A percentile compares a stretch with the other conserved stretches of the same genome.
phyloP scores from a whole-genome alignment of 352 stramenopile species.

The Phytophthora tentaculata region DNA sequence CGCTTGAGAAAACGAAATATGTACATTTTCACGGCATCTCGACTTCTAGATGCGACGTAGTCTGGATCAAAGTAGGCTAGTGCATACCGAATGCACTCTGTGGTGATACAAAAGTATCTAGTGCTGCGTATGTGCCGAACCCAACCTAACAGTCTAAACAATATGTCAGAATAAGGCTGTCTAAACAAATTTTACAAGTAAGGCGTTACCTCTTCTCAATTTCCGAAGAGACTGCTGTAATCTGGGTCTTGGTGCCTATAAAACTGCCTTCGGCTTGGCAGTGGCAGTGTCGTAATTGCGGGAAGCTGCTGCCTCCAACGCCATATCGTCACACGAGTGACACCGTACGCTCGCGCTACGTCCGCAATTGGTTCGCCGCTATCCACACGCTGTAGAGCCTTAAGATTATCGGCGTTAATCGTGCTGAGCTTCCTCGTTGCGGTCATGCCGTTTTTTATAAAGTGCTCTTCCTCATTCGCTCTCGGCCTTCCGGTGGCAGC shows the following conservation, averaged over 20 bases:
- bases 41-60: conserved; percentile 3
- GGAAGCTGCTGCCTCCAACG: neutral
- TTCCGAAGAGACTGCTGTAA: neutral
- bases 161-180: neutral
- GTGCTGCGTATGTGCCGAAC: neutral
- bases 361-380: neutral
- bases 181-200: neutral
- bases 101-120: conserved; percentile 15
- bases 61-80: conserved; percentile 14
- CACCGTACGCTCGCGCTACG: neutral
- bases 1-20: conserved; percentile 7
- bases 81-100: conserved; percentile 10
- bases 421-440: neutral
- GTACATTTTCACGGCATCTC: conserved; percentile 13
- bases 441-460: neutral
- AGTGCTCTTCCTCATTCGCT: too few relatives aligned
- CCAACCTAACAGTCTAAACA: neutral
- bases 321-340: conserved; percentile 4
- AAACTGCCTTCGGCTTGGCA: neutral
- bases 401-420: neutral
- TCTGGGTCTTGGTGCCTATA: neutral
- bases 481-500: too few relatives aligned
- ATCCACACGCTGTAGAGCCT: neutral
- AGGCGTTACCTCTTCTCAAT: neutral
- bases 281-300: neutral